phyloP scores from a whole-genome alignment of 345 rosid species.

The Citrus sinensis region DNA sequence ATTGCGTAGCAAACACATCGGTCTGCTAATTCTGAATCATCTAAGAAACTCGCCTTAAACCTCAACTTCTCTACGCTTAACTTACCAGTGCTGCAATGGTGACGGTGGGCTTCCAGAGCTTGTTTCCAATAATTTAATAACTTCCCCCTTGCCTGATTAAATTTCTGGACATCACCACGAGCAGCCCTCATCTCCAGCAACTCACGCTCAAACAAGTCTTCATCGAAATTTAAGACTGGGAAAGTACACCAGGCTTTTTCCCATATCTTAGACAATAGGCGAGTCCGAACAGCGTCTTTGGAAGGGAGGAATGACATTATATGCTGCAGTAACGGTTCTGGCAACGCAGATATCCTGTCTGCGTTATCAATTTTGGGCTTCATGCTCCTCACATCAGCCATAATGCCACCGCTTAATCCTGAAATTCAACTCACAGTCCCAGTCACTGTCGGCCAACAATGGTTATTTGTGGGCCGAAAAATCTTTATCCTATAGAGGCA shows the following conservation, averaged over 20 bases:
- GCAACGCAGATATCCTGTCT: constrained; percentile 4
- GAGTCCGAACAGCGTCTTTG: not conserved
- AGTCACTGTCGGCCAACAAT: no score
- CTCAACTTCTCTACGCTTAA: not conserved
- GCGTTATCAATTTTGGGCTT: not conserved
- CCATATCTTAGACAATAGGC: not conserved
- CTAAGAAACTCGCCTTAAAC: not conserved
- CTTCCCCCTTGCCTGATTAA: not conserved
- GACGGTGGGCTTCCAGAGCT: not conserved
- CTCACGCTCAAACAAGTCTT: not conserved
- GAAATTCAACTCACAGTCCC: no score
- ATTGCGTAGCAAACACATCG: not conserved
- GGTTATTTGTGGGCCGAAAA: no score
- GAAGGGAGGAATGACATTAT: not conserved
- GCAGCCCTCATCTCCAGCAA: no score
- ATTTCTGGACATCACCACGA: not conserved
- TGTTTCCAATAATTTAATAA: not conserved
- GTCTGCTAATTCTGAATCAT: not conserved
- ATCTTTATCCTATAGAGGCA: no score
- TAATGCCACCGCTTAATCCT: no score
- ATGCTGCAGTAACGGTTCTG: not conserved
- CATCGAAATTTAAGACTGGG: not conserved
- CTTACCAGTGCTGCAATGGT: no score
- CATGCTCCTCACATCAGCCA: no score
- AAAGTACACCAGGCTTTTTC: not conserved